Evolutionary conservation across 2,329 filamentous ascomycete species (phyloP).

Genomic region (Madurella fahalii): DNA sequence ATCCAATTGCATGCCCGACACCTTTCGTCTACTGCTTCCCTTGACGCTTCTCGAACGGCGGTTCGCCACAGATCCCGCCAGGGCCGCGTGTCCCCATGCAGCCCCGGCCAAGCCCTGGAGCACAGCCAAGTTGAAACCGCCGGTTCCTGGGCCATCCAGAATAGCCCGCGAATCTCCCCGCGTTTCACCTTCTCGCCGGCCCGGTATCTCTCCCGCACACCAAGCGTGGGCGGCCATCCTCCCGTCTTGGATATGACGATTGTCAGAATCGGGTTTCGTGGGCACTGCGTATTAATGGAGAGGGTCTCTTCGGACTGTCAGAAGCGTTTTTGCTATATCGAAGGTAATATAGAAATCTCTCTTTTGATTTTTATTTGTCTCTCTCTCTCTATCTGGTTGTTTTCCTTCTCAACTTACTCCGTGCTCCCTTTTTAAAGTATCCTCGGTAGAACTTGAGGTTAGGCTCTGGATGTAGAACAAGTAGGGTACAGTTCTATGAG

Average conservation of each 20-base stretch:
- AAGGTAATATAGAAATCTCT: no score
- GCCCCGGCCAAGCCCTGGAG: slow-evolving; percentile 7
- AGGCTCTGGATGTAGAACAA: no score
- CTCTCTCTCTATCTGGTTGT: no score
- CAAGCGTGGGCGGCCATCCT: not conserved
- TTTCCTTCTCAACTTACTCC: no score
- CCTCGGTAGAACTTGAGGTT: no score
- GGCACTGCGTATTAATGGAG: not conserved
- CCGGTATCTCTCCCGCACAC: slow-evolving; percentile 11
- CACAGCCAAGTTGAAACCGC: slow-evolving; percentile 14
- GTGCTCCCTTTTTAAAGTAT: no score
- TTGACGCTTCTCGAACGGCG: slow-evolving; percentile 2
- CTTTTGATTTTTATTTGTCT: no score
- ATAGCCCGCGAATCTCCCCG: slow-evolving; percentile 12
- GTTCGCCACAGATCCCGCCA: slow-evolving; percentile 4
- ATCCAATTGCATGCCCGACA: slow-evolving; percentile 1
- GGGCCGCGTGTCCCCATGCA: slow-evolving; percentile 1
- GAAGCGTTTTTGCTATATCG: no score
- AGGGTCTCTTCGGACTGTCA: not conserved
- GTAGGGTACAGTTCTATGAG: no score
- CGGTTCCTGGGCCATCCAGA: slow-evolving; percentile 11
- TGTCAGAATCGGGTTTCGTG: not conserved
- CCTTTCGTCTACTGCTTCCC: not conserved
- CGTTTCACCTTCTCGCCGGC: slow-evolving; percentile 22
- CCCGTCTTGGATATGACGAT: not conserved